Evolutionary conservation across 495 filamentous ascomycete genomes (phyloP).

Genomic region (Symbiotaphrina buchneri): DNA sequence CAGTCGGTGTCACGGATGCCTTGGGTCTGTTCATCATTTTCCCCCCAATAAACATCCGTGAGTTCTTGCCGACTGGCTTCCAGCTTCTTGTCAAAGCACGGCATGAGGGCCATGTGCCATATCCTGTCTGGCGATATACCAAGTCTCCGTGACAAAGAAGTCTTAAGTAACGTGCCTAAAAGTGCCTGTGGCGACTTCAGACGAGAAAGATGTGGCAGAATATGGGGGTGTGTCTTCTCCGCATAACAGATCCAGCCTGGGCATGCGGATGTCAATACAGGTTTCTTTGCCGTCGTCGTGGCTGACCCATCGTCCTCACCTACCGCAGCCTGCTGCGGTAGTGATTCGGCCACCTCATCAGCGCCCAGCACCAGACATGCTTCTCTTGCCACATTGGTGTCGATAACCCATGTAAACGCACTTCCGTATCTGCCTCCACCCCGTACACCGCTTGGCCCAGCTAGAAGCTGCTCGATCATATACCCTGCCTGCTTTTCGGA

Average conservation of each 20-base stretch:
- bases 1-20: slow-evolving; percentile 82
- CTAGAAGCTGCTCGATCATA: slow-evolving; percentile 66
- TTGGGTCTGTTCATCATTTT: slow-evolving; percentile 8
- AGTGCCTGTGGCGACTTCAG: slow-evolving; percentile 90
- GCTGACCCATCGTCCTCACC: slow-evolving; percentile 1
- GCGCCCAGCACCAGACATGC: slow-evolving; percentile 56
- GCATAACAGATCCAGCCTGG: slow-evolving; percentile 98
- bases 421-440: slow-evolving; percentile 45
- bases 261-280: slow-evolving; percentile 75
- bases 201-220: slow-evolving; percentile 74
- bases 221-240: slow-evolving; percentile 86
- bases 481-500: slow-evolving; percentile 48
- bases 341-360: slow-evolving; percentile 42
- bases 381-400: slow-evolving; percentile 63
- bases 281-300: slow-evolving; percentile 27
- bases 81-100: slow-evolving; percentile 97
- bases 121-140: slow-evolving; percentile 56
- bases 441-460: slow-evolving; percentile 42
- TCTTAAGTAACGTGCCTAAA: slow-evolving; percentile 74
- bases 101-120: slow-evolving; percentile 92
- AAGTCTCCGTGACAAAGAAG: slow-evolving; percentile 44
- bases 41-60: slow-evolving; percentile 54
- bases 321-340: slow-evolving; percentile 7
- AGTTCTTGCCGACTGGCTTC: slow-evolving; percentile 87
- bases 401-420: slow-evolving; percentile 68